A percentile compares a stretch with the other conserved stretches of the same genome.
Evolutionary conservation across 2,329 filamentous ascomycete genomes (phyloP).

Genomic region (Aspergillus melleus): DNA sequence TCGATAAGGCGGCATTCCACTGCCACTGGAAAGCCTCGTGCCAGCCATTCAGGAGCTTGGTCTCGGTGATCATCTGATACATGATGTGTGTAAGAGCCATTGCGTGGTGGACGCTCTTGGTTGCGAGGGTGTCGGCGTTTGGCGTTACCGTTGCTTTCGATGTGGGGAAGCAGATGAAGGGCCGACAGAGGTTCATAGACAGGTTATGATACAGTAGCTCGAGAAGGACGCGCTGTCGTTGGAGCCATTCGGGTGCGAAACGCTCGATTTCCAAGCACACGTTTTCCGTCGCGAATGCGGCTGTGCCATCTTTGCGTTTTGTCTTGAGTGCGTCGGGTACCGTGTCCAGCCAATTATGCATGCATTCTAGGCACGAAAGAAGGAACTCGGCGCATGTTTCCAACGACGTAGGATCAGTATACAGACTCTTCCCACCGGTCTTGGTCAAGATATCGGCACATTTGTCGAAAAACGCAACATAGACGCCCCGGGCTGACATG

Average conservation of each 20-base stretch:
- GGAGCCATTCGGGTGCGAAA: constrained; percentile 1
- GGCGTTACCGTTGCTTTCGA: not conserved
- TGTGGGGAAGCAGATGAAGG: not conserved
- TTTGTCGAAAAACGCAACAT: constrained; percentile 10
- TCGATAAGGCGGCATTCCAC: constrained; percentile 2
- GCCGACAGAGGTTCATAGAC: not conserved
- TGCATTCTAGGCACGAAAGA: not conserved
- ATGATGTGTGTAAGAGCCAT: not conserved
- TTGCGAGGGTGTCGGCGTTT: not conserved
- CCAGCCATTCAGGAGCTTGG: constrained; percentile 1
- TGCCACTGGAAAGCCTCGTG: constrained; percentile 1
- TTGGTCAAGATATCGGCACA: not conserved
- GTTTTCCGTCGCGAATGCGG: constrained; percentile 41
- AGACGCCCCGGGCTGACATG: constrained; percentile 9
- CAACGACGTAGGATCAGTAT: not conserved
- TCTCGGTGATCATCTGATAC: constrained; percentile 1
- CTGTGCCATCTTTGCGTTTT: constrained; percentile 33
- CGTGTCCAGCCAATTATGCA: not conserved
- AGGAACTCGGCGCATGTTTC: not conserved
- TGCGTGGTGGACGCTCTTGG: not conserved
- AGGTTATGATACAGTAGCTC: constrained; percentile 6
- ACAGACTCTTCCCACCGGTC: not conserved
- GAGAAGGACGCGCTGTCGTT: constrained; percentile 6
- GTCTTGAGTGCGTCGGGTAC: constrained; percentile 32
- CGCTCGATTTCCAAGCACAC: constrained; percentile 35